Percentiles rank a stretch among this genome's conserved stretches.
Evolutionary conservation across 805 yeast species (phyloP).

Genomic region (Metschnikowia bowlesiae): DNA sequence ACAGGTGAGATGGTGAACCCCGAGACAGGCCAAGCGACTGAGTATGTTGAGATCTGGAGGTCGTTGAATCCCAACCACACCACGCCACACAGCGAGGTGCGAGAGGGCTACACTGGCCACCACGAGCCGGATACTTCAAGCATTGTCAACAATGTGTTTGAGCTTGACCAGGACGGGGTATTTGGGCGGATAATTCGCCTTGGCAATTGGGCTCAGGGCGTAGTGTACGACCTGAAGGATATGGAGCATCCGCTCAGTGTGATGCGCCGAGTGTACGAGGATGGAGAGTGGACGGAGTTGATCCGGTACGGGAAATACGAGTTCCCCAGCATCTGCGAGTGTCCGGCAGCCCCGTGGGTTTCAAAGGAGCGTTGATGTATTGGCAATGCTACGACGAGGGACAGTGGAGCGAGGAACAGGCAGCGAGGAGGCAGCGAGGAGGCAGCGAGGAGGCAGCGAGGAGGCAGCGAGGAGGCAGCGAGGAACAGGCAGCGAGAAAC

Average conservation of each 20-base stretch:
- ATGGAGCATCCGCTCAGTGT: constrained; percentile 25
- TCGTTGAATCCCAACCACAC: constrained; percentile 39
- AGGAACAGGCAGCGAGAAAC: too few species aligned
- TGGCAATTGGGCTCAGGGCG: constrained; percentile 52
- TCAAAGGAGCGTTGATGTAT: not conserved
- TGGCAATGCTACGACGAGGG: not conserved
- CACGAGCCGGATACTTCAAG: constrained; percentile 19
- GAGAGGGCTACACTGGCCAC: constrained; percentile 15
- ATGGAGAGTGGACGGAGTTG: constrained; percentile 20
- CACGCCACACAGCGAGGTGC: constrained; percentile 24
- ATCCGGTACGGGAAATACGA: constrained; percentile 25
- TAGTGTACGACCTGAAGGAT: constrained; percentile 28
- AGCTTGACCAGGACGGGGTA: constrained; percentile 14
- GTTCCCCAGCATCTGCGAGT: constrained; percentile 22
- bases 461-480: not conserved
- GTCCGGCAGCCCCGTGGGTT: not conserved
- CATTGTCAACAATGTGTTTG: constrained; percentile 13
- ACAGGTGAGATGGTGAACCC: constrained; percentile 48
- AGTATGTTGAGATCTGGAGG: constrained; percentile 54
- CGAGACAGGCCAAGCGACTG: constrained; percentile 35
- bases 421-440: not conserved
- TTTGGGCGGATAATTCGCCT: constrained; percentile 45
- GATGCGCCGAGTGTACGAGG: constrained; percentile 19
- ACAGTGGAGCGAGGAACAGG: too few species aligned
- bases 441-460: not conserved